These are phyloP conservation scores for Tricholoma flavovirens DNA, from an alignment of 768 basidiomycete genomes.

Conservation along the genomic window DNA sequence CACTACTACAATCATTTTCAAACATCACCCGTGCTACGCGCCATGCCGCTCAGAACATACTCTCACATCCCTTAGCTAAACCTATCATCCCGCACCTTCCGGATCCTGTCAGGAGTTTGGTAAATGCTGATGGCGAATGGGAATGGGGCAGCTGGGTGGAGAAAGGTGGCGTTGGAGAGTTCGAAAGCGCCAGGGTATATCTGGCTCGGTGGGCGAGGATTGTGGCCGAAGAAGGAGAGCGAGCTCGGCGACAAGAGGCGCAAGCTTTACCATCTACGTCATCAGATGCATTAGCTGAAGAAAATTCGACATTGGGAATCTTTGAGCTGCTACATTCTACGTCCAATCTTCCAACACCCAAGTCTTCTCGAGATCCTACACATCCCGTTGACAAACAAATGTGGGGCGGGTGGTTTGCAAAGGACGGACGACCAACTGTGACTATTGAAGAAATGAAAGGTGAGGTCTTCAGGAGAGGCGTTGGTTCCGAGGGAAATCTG, in stretches of 20 bases:
- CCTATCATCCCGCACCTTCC: slow-evolving; percentile 96
- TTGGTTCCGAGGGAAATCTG: slow-evolving; percentile 45
- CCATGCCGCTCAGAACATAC: slow-evolving; percentile 89
- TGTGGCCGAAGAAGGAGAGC: slow-evolving; percentile 97
- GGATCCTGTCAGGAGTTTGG: slow-evolving; percentile 86
- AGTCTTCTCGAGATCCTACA: slow-evolving; percentile 72
- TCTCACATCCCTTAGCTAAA: slow-evolving; percentile 93
- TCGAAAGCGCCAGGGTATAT: slow-evolving; percentile 94
- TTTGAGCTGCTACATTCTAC: slow-evolving; percentile 83
- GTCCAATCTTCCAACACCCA: slow-evolving; percentile 75
- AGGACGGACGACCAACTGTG: slow-evolving; percentile 62
- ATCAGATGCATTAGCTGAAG: slow-evolving; percentile 45
- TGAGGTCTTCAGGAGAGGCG: slow-evolving; percentile 75
- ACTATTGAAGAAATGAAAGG: slow-evolving; percentile 63
- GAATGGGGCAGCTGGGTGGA: slow-evolving; percentile 95
- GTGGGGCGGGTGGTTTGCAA: slow-evolving; percentile 78
- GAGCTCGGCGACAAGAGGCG: slow-evolving; percentile 76
- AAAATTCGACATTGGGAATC: slow-evolving; percentile 72
- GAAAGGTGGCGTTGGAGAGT: slow-evolving; percentile 90
- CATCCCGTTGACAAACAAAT: slow-evolving; percentile 69
- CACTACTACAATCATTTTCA: slow-evolving; percentile 89
- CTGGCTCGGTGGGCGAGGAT: slow-evolving; percentile 95
- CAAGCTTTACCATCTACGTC: slow-evolving; percentile 55
- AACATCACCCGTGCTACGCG: slow-evolving; percentile 91
- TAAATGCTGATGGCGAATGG: slow-evolving; percentile 84